These are phyloP conservation scores for Yarrowia sp. DNA, from an alignment of 805 yeast genomes.

Conservation along the genomic window DNA sequence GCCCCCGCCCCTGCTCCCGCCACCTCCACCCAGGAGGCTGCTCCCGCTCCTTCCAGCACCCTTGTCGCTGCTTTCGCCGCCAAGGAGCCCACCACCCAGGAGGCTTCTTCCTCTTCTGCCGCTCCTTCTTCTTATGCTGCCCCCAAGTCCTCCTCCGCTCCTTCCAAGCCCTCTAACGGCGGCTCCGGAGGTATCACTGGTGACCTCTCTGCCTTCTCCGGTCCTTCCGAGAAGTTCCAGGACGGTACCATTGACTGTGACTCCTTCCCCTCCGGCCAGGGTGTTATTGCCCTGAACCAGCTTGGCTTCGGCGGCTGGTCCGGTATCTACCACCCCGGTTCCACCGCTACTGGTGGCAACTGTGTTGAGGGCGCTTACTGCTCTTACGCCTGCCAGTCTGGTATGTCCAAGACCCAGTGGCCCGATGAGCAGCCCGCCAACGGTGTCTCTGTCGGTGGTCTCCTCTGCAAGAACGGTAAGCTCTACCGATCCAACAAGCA, in stretches of 20 bases:
- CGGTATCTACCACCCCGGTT: conserved; percentile 64
- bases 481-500: conserved; percentile 79
- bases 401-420: conserved; percentile 99
- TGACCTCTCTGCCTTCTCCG: conserved; percentile 62
- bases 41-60: conserved; percentile 48
- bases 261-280: conserved; percentile 79
- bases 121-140: conserved; percentile 49
- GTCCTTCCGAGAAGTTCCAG: conserved; percentile 66
- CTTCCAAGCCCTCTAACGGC: conserved; percentile 46
- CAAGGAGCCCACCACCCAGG: conserved; percentile 41
- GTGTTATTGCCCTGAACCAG: conserved; percentile 77
- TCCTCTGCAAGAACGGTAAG: conserved; percentile 82
- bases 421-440: conserved; percentile 83
- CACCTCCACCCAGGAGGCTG: conserved; percentile 43
- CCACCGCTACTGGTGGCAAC: conserved; percentile 61
- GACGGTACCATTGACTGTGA: conserved; percentile 77
- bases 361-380: conserved; percentile 93
- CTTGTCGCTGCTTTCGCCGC: conserved; percentile 46
- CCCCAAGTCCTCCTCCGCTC: conserved; percentile 48
- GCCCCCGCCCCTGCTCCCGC: conserved; percentile 47
- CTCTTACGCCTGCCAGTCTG: conserved; percentile 97
- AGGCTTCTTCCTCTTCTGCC: conserved; percentile 45
- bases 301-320: conserved; percentile 85
- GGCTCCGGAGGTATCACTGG: conserved; percentile 54
- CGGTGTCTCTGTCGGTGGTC: conserved; percentile 95